These are phyloP conservation scores for Trichoderma sp. DNA, from an alignment of 2,329 filamentous ascomycete species.

Conservation along the genomic window DNA sequence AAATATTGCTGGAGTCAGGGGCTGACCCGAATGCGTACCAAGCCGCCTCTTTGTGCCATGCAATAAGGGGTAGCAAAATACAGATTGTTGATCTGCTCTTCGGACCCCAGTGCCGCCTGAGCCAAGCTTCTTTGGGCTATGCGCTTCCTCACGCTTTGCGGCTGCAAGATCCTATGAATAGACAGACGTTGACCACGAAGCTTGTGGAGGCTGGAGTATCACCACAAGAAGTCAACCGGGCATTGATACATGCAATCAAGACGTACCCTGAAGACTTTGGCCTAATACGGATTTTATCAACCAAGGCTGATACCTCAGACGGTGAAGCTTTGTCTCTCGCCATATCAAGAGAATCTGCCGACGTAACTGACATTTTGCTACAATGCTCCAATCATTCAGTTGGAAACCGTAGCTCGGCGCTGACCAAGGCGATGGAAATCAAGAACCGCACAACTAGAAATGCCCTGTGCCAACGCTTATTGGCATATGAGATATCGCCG, in stretches of 20 bases:
- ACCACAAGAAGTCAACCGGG: constrained; percentile 47
- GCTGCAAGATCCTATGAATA: constrained; percentile 49
- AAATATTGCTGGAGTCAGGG: constrained; percentile 47
- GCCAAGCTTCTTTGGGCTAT: constrained; percentile 42
- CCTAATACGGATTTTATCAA: constrained; percentile 45
- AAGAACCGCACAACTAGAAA: constrained; percentile 40
- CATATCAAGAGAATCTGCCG: constrained; percentile 43
- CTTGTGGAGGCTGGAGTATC: constrained; percentile 50
- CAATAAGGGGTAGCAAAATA: constrained; percentile 45
- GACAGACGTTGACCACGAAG: constrained; percentile 48
- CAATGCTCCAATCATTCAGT: constrained; percentile 35
- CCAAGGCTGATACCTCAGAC: constrained; percentile 48
- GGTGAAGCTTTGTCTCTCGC: constrained; percentile 48
- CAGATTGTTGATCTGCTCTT: constrained; percentile 51
- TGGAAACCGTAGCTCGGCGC: constrained; percentile 39
- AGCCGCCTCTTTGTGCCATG: constrained; percentile 49
- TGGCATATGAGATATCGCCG: constrained; percentile 46
- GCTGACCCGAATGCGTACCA: constrained; percentile 55
- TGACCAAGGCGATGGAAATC: constrained; percentile 44
- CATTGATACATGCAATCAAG: constrained; percentile 49
- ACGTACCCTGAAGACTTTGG: constrained; percentile 48
- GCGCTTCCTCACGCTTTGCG: constrained; percentile 53
- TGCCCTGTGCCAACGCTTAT: constrained; percentile 44
- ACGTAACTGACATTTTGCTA: constrained; percentile 48
- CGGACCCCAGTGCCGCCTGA: constrained; percentile 35